These are phyloP conservation scores for Pterocarpus macrocarpus DNA, from an alignment of 306 rosid species.

Conservation along the genomic window DNA sequence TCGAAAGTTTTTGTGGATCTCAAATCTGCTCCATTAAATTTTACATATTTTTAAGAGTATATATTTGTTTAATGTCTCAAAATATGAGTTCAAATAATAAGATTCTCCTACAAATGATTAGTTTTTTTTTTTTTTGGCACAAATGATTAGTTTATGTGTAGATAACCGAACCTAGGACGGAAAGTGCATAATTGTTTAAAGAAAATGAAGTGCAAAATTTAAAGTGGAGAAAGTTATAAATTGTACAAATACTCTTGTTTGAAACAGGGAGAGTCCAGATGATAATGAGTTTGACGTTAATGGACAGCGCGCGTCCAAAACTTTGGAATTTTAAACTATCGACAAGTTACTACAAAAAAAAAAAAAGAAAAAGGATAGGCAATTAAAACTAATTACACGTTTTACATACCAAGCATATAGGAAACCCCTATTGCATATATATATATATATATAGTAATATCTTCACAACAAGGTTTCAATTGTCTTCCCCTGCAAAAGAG, in stretches of 20 bases:
- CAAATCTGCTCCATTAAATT: background rate
- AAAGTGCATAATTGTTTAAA: background rate
- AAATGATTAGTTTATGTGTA: no score
- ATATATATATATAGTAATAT: background rate
- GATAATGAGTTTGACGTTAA: background rate
- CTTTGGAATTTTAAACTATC: background rate
- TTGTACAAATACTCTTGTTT: background rate
- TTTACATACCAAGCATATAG: background rate
- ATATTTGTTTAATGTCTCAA: background rate
- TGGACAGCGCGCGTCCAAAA: background rate
- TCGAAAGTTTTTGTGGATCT: no score
- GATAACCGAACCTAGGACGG: background rate
- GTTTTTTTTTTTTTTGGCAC: no score
- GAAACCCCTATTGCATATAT: background rate
- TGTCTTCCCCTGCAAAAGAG: conserved; percentile 14
- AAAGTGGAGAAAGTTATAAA: background rate
- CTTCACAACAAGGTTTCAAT: background rate
- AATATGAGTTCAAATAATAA: background rate
- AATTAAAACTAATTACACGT: conserved; percentile 18
- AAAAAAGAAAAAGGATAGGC: conserved; percentile 7
- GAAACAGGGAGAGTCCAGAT: background rate
- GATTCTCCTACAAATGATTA: no score
- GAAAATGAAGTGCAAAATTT: background rate
- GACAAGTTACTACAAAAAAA: background rate
- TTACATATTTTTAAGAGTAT: no score